These are phyloP conservation scores for Penicillium soppii DNA, from an alignment of 495 filamentous ascomycete species.

Conservation along the genomic window DNA sequence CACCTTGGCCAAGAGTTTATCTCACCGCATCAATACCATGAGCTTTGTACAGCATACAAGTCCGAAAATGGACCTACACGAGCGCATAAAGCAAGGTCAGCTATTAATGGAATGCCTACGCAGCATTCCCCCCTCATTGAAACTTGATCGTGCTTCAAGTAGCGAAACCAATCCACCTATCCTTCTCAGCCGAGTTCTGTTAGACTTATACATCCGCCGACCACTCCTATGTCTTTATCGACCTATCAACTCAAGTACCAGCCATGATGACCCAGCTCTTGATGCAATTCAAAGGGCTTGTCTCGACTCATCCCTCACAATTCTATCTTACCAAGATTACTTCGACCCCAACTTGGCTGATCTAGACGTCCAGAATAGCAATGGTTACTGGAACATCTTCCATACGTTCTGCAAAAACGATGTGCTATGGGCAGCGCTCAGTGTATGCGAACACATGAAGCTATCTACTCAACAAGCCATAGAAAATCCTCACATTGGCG, in stretches of 20 bases:
- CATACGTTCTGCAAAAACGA: conserved; percentile 25
- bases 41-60: conserved; percentile 3
- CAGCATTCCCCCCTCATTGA: conserved; percentile 8
- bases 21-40: conserved; percentile 18
- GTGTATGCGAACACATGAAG: conserved; percentile 25
- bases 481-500: too few relatives aligned
- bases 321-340: conserved; percentile 27
- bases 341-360: conserved; percentile 25
- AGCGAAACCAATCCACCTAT: background rate
- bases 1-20: conserved; percentile 14
- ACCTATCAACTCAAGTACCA: conserved; percentile 6
- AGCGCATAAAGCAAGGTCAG: conserved; percentile 12
- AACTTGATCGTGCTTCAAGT: background rate
- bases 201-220: conserved; percentile 22
- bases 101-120: conserved; percentile 14
- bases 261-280: conserved; percentile 2
- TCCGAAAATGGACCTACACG: conserved; percentile 5
- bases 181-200: conserved; percentile 16
- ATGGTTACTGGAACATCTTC: conserved; percentile 25
- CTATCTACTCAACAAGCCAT: background rate
- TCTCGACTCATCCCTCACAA: conserved; percentile 20
- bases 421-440: conserved; percentile 22
- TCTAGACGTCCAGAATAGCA: conserved; percentile 12
- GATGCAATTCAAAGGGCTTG: conserved; percentile 12
- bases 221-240: conserved; percentile 26